Base-by-base conservation (phyloP, 345 rosid species). In the Ceriops tagal region DNA sequence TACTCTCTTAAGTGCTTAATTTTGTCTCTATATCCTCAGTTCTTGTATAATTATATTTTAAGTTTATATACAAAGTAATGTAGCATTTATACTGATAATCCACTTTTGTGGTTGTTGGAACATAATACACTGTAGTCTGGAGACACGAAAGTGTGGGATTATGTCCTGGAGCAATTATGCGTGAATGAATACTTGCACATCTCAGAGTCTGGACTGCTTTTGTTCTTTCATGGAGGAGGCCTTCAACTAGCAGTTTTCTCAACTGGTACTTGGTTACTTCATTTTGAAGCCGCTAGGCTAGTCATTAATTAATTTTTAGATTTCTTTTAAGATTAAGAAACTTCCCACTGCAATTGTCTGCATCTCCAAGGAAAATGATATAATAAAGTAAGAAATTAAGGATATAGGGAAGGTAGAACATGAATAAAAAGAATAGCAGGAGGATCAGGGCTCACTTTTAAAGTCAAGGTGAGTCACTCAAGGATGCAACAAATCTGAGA, bases 331-430 rank as follows among this genome's bases (percentile, higher is more conserved):
- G 21, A 6, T 46, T 28, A 49, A 30, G 69, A 52, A 39, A 39
- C 66, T 65, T 63, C 52, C 66, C 30, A 43, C n/a, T 9, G 0
- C 22, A 37, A 26, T 64, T 34, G 35, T 56, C 26, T 47, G 19
- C 32, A 34, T 68, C 51, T 64, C 55, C 73, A 61, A 58, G 46
- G 34, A 62, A 64, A 53, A 68, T 31, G 52, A 69, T 64, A 65
- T 27, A 24, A 21, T 58, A n/a, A 56, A 53, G 13, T 35, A 53
- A 21, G 47, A 65, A 64, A 24, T 58, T 22, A 30, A 68, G 62
- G 57, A 35, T 62, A 75, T 67, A 16, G 79, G 77, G 76, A 77
- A 27, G 15, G 34, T 58, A 53, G 66, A 80, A 61, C 62, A n/a
- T 67, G 52, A 75, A 70, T 46, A 24, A 56, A 53, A 72, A 13